Percentiles rank a stretch among this genome's conserved stretches.
Conservation (phyloP, 208 protist genomes). For the Strigomonas oncopelti region DNA sequence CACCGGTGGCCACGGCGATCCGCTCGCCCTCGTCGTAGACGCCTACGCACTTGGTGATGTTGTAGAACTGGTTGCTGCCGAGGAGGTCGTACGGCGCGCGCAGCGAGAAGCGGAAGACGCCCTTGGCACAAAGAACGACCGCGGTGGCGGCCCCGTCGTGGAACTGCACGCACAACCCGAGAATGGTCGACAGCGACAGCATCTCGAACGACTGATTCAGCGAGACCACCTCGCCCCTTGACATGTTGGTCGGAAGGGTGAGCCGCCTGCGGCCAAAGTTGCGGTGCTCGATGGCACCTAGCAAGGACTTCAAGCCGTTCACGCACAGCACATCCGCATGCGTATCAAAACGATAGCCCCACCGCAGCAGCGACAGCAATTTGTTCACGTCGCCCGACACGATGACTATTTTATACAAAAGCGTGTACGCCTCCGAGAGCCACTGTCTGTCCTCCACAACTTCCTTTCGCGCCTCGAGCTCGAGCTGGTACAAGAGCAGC, state of each 20-base stretch:
- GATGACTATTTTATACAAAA: conserved; percentile 67
- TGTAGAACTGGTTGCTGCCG: conserved; percentile 19
- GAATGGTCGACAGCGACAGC: conserved; percentile 15
- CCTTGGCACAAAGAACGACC: conserved; percentile 20
- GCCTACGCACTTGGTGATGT: conserved; percentile 19
- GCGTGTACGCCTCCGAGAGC: conserved; percentile 34
- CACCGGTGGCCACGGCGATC: neutral
- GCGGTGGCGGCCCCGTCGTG: conserved; percentile 6
- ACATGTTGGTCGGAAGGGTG: conserved; percentile 28
- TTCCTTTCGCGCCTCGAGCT: conserved; percentile 17
- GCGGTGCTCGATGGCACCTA: conserved; percentile 39
- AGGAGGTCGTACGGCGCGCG: conserved; percentile 24
- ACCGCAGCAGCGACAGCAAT: conserved; percentile 53
- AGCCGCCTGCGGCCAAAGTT: conserved; percentile 41
- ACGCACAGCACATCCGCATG: conserved; percentile 19
- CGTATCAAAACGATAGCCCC: conserved; percentile 35
- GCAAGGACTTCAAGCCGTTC: conserved; percentile 25
- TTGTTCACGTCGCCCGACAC: conserved; percentile 45
- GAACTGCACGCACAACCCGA: conserved; percentile 27
- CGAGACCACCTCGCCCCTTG: conserved; percentile 42
- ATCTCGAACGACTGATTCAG: conserved; percentile 33
- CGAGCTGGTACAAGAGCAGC: conserved; percentile 49
- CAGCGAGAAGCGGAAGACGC: conserved; percentile 23
- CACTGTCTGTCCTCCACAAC: conserved; percentile 22
- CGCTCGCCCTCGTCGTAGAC: conserved; percentile 32